Evolutionary conservation across 139 green algal species (phyloP).

Genomic region (Chlamydomonas applanata): DNA sequence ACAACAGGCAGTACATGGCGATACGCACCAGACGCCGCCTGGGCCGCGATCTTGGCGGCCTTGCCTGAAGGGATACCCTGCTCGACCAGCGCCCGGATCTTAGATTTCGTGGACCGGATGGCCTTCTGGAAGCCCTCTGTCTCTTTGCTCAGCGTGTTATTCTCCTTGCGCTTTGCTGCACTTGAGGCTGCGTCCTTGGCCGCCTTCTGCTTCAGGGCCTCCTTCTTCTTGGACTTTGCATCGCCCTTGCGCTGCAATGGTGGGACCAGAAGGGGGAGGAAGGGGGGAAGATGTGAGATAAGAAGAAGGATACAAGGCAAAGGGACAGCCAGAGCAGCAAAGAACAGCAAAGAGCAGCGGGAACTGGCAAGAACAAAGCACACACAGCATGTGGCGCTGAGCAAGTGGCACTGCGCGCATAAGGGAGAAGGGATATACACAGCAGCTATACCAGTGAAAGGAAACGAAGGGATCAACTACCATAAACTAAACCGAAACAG

Average conservation of each 20-base stretch:
- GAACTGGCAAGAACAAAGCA: too few relatives aligned
- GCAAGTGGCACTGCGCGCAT: too few relatives aligned
- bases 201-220: slow-evolving; percentile 24
- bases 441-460: too few relatives aligned
- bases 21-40: slow-evolving; percentile 41
- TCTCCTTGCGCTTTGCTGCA: slow-evolving; percentile 17
- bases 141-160: not conserved
- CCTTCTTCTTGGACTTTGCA: slow-evolving; percentile 25
- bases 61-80: slow-evolving; percentile 56
- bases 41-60: slow-evolving; percentile 61
- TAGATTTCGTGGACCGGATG: slow-evolving; percentile 58
- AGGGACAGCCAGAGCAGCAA: too few relatives aligned
- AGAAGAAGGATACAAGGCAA: not conserved
- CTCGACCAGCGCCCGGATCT: slow-evolving; percentile 54
- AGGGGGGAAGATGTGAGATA: not conserved
- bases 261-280: too few relatives aligned
- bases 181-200: slow-evolving; percentile 37
- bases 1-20: not conserved
- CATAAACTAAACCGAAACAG: too few relatives aligned
- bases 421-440: too few relatives aligned
- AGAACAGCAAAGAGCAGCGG: too few relatives aligned
- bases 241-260: slow-evolving; percentile 8
- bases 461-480: too few relatives aligned
- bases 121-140: slow-evolving; percentile 4
- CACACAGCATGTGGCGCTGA: too few relatives aligned